Base-by-base conservation (phyloP, 1,139 yeast species). In the Pichia sp. region DNA sequence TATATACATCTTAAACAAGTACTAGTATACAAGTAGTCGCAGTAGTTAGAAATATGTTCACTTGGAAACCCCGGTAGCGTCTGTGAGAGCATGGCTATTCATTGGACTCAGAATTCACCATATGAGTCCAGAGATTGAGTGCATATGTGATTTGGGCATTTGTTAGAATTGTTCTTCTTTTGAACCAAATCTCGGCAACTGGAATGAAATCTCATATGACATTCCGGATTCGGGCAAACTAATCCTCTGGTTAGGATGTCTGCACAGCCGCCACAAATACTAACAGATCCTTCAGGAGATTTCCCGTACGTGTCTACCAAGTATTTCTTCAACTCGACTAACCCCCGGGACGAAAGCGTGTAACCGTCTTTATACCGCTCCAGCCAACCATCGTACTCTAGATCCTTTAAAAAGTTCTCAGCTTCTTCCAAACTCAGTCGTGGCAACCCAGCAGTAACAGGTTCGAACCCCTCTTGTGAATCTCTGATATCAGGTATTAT, bases 361-460 rank as follows among this genome's bases (percentile, higher is more conserved):
- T 59, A 64, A 27, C 52, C 49, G 27, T 60, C 58, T 7, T 52
- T 45, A 23, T 48, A 45, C n/a, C 55, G 40, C 32, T 64, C 64
- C 1, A 79, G 58, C 83, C 85, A 79, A 4, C 80, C 83, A 47
- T 70, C 73, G 45, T 70, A 70, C 6, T 75, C 67, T 27, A 79
- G 57, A 29, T 62, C 55, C 7, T 57, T 62, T 2, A 79, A 52
- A 34, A 78, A 64, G 0, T 44, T 48, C 16, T 65, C 64, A 0
- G 59, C 53, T 28, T 57, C 60, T 4, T 52, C 49, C 26, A 53
- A 46, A 31, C 62, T 60, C 38, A 61, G 33, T 32, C 42, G 37
- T 6, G 26, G 38, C 7, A 41, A 33, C 11, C 37, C 4, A 11
- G 44, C 52, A 27, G 58, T 10, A 3, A 7, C 39, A 23, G 10